phyloP scores from a whole-genome alignment of 1,284 basidiomycete genomes.

The Trametes versicolor region DNA sequence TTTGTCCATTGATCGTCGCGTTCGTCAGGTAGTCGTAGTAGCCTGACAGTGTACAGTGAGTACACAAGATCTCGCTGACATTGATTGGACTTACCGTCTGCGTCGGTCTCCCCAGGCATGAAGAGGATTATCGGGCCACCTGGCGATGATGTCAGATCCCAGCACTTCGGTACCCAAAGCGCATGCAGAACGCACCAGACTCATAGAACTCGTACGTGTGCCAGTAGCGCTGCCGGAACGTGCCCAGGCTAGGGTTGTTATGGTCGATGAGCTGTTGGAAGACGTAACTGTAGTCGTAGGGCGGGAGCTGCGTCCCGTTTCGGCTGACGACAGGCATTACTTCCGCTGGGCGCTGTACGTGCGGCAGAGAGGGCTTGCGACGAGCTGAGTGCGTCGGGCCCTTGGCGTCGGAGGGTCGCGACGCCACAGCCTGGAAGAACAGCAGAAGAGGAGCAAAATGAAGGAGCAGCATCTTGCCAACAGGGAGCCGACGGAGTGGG shows the following conservation, averaged over 20 bases:
- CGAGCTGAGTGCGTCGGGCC: constrained; percentile 11
- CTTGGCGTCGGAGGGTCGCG: constrained; percentile 8
- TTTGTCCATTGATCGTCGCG: constrained; percentile 67
- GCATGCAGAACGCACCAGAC: constrained; percentile 47
- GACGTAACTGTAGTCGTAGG: constrained; percentile 54
- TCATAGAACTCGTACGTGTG: constrained; percentile 71
- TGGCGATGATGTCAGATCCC: constrained; percentile 36
- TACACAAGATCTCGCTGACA: not conserved
- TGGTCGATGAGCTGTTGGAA: constrained; percentile 83
- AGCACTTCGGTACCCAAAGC: not conserved
- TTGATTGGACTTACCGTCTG: constrained; percentile 49
- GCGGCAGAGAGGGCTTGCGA: constrained; percentile 26
- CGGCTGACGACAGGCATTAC: constrained; percentile 33
- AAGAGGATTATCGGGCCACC: constrained; percentile 75
- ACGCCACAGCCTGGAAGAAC: not conserved
- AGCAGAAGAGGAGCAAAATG: not conserved
- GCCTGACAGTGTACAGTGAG: constrained; percentile 44
- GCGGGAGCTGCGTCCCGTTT: constrained; percentile 41
- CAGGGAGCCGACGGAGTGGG: not conserved
- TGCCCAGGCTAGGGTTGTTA: constrained; percentile 68
- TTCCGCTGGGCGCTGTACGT: constrained; percentile 9
- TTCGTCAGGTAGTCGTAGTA: constrained; percentile 71
- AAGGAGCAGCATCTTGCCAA: constrained; percentile 3
- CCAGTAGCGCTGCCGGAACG: constrained; percentile 80
- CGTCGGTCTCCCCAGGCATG: constrained; percentile 58